Evolutionary conservation across 2,329 filamentous ascomycete species (phyloP).

Genomic region (Endocalyx cinctus): DNA sequence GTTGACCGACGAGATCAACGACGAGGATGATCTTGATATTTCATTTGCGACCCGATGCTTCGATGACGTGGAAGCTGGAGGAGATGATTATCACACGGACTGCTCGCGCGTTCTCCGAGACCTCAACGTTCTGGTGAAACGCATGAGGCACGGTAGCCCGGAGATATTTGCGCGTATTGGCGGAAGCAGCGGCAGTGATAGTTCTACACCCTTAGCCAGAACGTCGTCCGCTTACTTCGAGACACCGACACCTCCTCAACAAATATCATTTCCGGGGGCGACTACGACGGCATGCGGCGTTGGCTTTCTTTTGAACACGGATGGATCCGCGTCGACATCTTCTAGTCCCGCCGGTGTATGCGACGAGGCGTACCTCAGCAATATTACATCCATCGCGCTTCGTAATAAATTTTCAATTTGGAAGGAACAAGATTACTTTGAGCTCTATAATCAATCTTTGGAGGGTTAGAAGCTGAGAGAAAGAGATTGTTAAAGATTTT

Average conservation of each 20-base stretch:
- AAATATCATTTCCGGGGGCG: background rate
- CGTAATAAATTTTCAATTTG: slow-evolving; percentile 5
- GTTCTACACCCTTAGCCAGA: too few species aligned
- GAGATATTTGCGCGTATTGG: slow-evolving; percentile 1
- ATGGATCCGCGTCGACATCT: slow-evolving; percentile 2
- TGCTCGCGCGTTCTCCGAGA: slow-evolving; percentile 36
- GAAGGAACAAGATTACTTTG: slow-evolving; percentile 5
- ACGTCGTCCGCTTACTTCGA: too few species aligned
- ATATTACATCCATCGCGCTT: background rate
- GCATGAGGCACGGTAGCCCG: slow-evolving; percentile 17
- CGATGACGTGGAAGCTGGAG: slow-evolving; percentile 32
- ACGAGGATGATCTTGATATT: background rate
- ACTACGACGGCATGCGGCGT: slow-evolving; percentile 9
- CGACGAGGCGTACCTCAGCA: background rate
- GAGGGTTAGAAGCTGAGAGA: too few species aligned
- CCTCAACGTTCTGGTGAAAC: slow-evolving; percentile 30
- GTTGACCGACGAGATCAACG: slow-evolving; percentile 27
- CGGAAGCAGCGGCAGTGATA: too few species aligned
- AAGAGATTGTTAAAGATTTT: too few species aligned
- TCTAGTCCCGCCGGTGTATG: background rate
- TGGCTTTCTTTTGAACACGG: slow-evolving; percentile 10
- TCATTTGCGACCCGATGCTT: slow-evolving; percentile 31
- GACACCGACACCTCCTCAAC: background rate
- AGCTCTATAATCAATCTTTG: slow-evolving; percentile 3
- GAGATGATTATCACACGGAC: slow-evolving; percentile 33